Percentiles rank a stretch among this genome's conserved stretches.
These are phyloP conservation scores for Colletotrichum aenigma DNA, from an alignment of 2,329 filamentous ascomycete species.

Conservation along the genomic window DNA sequence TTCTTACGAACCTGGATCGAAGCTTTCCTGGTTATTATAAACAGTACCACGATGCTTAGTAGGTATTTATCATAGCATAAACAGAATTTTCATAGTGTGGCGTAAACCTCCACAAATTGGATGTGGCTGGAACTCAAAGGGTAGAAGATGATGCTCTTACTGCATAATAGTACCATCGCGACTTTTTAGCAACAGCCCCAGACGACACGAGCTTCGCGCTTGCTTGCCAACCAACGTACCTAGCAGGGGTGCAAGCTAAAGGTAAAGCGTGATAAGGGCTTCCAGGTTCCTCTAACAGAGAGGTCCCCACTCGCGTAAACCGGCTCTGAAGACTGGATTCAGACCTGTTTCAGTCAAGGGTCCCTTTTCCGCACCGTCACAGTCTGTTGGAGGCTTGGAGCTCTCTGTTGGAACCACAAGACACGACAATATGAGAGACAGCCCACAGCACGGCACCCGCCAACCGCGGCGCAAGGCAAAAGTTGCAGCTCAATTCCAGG, in stretches of 20 bases:
- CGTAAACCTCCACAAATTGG: too few species aligned
- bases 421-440: neutral
- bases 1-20: too few species aligned
- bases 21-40: too few species aligned
- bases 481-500: neutral
- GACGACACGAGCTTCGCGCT: neutral
- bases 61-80: too few species aligned
- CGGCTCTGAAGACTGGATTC: conserved; percentile 7
- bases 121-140: neutral
- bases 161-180: neutral
- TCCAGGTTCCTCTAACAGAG: neutral
- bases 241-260: neutral
- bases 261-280: neutral
- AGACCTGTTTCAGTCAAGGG: conserved; percentile 8
- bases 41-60: too few species aligned
- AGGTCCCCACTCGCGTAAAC: conserved; percentile 1
- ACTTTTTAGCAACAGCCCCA: neutral
- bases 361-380: neutral
- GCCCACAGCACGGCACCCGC: neutral
- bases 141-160: too few species aligned
- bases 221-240: neutral
- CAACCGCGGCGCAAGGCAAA: neutral
- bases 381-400: neutral
- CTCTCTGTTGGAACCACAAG: neutral
- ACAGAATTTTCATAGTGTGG: too few species aligned